Evolutionary conservation across 108 stramenopile species (phyloP).

Genomic region (Nitzschia inconspicua): DNA sequence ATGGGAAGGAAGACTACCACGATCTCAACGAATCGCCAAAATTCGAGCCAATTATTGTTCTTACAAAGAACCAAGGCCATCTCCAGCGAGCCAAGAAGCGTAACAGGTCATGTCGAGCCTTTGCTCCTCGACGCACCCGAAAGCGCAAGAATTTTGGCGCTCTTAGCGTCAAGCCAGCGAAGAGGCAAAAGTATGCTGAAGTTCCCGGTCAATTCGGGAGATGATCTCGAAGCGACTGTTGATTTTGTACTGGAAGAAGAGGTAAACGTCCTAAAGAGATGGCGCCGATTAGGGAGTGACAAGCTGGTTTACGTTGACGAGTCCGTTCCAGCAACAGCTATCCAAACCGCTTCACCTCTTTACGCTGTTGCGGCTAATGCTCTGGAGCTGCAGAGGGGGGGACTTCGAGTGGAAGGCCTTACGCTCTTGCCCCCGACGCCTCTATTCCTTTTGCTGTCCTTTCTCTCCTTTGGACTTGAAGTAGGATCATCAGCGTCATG

Average conservation of each 20-base stretch:
- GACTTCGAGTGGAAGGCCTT: slow-evolving; percentile 51
- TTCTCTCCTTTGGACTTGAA: slow-evolving; percentile 54
- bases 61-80: not conserved
- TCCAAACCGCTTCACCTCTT: slow-evolving; percentile 1
- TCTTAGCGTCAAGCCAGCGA: slow-evolving; percentile 64
- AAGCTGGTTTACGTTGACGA: slow-evolving; percentile 20
- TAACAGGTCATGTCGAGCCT: too few species aligned
- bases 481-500: slow-evolving; percentile 16
- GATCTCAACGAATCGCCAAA: not conserved
- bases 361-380: slow-evolving; percentile 53
- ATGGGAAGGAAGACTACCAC: slow-evolving; percentile 28
- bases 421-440: slow-evolving; percentile 65
- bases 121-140: slow-evolving; percentile 68
- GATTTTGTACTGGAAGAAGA: slow-evolving; percentile 13
- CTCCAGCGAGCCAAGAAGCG: too few species aligned
- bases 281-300: slow-evolving; percentile 18
- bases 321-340: slow-evolving; percentile 37
- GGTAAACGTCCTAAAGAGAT: slow-evolving; percentile 14
- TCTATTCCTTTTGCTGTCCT: slow-evolving; percentile 48
- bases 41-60: slow-evolving; percentile 12
- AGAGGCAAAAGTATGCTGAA: slow-evolving; percentile 31
- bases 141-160: slow-evolving; percentile 59
- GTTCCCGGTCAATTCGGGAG: slow-evolving; percentile 6
- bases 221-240: slow-evolving; percentile 28
- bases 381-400: slow-evolving; percentile 61